Conservation (phyloP, 305 asterid genomes). For the Nicotiana rustica region DNA sequence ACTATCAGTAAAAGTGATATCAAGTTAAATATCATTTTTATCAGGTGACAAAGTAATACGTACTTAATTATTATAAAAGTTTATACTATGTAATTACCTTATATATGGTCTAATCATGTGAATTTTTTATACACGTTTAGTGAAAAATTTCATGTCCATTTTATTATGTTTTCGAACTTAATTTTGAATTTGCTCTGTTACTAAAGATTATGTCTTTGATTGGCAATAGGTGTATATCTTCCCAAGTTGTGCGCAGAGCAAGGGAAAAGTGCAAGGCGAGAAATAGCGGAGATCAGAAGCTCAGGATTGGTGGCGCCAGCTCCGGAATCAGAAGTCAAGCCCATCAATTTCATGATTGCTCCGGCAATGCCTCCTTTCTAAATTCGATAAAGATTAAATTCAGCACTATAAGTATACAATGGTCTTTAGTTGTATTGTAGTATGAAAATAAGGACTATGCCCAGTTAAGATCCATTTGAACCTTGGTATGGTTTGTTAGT, state of each 20-base stretch:
- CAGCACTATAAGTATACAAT: not conserved
- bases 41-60: not conserved
- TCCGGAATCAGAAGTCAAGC: slow-evolving; percentile 46
- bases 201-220: not conserved
- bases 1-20: no score
- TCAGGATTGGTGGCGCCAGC: slow-evolving; percentile 60
- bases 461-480: slow-evolving; percentile 11
- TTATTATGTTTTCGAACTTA: not conserved
- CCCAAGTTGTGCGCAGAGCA: slow-evolving; percentile 69
- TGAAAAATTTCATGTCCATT: no score
- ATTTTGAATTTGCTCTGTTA: not conserved
- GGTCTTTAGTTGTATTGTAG: not conserved
- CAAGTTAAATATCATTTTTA: not conserved
- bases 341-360: slow-evolving; percentile 36
- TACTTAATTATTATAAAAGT: not conserved
- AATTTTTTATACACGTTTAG: no score
- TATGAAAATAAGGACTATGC: not conserved
- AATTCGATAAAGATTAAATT: not conserved
- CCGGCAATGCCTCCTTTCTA: slow-evolving; percentile 58
- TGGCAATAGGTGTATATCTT: slow-evolving; percentile 64
- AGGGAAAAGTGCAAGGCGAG: slow-evolving; percentile 53
- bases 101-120: no score
- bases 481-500: not conserved
- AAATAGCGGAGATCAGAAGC: slow-evolving; percentile 68
- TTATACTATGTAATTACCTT: not conserved